Base-by-base conservation (phyloP, 1,139 yeast species). In the Candida dubliniensis region DNA sequence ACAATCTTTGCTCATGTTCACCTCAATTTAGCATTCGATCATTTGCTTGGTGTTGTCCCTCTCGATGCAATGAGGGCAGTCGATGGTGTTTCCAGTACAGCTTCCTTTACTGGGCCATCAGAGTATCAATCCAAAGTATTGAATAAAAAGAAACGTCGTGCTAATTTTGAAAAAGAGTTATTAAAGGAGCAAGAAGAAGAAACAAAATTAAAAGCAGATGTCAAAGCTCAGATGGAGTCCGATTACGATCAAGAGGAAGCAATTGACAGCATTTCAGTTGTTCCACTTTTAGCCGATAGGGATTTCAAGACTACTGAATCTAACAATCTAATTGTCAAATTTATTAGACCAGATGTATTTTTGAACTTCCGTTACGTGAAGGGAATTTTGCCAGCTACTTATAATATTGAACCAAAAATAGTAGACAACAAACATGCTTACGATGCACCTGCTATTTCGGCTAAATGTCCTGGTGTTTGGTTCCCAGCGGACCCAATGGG, bases 401-500 rank as follows among this genome's bases (percentile, higher is more conserved):
- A 60, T 53, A 59, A 66, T 40, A 44, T 62, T 18, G 70, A 65
- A 38, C 64, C 74, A 0, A 58, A 56, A 5, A 55, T 43, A 2
- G 53, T 27, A 1, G 76, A 70, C 35, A 55, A 67, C 46, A 69
- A 62, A 45, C 71, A 71, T 42, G 74, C 76, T 4, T 93, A 83
- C 65, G 78, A 80, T 54, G 77, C 79, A 54, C 97, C 98, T 1
- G 84, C 87, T 2, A 80, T 84, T 8, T 68, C 78, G 15, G 84
- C 82, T 0, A 66, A 71, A 34, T 77, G 83, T 54, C 96, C 96
- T 4, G 71, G 75, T 24, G 69, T 93, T 15, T 93, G 99, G 99
- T 79, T 93, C 53, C 95, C 97, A 7, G 73, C 74, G 47, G 99
- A 93, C 64, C 82, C 87, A 7, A 78, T 81, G 75, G 98, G 98